Evolutionary conservation across 768 basidiomycete genomes (phyloP).

Genomic region (Hericium erinaceus): DNA sequence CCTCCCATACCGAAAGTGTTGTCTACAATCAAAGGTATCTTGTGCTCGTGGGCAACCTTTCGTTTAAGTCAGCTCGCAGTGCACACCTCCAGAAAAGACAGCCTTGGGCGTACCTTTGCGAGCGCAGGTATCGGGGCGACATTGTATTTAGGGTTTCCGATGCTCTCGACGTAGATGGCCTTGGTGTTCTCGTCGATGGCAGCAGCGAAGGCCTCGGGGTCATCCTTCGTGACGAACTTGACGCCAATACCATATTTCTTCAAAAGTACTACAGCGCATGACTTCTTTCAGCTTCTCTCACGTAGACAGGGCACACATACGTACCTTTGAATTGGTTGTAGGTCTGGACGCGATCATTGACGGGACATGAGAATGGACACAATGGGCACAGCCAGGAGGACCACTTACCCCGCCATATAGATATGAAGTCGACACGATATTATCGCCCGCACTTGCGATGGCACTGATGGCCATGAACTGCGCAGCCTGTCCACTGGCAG

Average conservation of each 20-base stretch:
- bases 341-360: constrained; percentile 28
- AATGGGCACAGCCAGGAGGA: not conserved
- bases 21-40: constrained; percentile 73
- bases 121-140: constrained; percentile 60
- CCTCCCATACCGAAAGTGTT: constrained; percentile 74
- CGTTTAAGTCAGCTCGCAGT: not conserved
- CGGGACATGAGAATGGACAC: not conserved
- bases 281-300: not conserved
- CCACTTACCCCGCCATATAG: constrained; percentile 59
- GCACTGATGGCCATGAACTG: constrained; percentile 47
- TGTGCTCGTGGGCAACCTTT: constrained; percentile 60
- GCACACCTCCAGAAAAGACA: not conserved
- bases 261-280: constrained; percentile 24
- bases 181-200: constrained; percentile 75
- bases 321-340: constrained; percentile 67
- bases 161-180: constrained; percentile 65
- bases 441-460: constrained; percentile 58
- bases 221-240: constrained; percentile 50
- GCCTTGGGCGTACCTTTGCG: constrained; percentile 40
- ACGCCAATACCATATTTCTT: constrained; percentile 58
- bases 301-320: not conserved
- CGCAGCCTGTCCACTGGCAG: constrained; percentile 67
- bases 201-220: constrained; percentile 48
- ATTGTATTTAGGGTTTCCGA: constrained; percentile 71
- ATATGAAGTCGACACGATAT: constrained; percentile 62